A percentile compares a stretch with the other conserved stretches of the same genome.
These are phyloP conservation scores for Hypoxylon sp. DNA, from an alignment of 2,329 filamentous ascomycete genomes.

Conservation along the genomic window DNA sequence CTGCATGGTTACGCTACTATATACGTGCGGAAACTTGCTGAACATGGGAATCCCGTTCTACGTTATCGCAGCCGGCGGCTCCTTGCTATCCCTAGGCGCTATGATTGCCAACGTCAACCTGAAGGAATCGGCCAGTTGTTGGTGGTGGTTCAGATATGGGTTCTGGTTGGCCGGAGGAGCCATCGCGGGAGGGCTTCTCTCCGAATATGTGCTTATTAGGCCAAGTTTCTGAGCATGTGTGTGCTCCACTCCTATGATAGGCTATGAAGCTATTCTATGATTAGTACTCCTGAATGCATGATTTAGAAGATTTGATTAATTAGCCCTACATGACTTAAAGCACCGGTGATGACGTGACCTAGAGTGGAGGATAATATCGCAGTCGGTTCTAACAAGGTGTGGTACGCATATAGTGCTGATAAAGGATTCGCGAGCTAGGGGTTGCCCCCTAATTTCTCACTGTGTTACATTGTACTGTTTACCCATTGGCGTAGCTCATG, in stretches of 20 bases:
- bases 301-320: not conserved
- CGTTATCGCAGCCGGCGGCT: constrained; percentile 48
- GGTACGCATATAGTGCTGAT: constrained; percentile 16
- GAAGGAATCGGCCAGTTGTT: constrained; percentile 51
- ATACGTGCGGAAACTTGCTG: constrained; percentile 40
- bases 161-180: constrained; percentile 53
- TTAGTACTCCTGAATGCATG: not conserved
- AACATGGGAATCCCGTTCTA: constrained; percentile 46
- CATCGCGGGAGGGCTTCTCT: constrained; percentile 49
- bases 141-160: constrained; percentile 54
- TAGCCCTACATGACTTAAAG: constrained; percentile 11
- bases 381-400: not conserved
- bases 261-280: constrained; percentile 10
- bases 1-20: constrained; percentile 48
- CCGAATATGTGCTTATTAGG: constrained; percentile 37
- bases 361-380: constrained; percentile 1
- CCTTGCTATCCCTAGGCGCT: constrained; percentile 46
- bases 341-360: constrained; percentile 4
- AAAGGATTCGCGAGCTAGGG: constrained; percentile 8
- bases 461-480: constrained; percentile 18
- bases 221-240: constrained; percentile 14
- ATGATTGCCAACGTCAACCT: constrained; percentile 53
- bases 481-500: constrained; percentile 5
- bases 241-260: constrained; percentile 3
- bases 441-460: not conserved